Conservation (phyloP, 2,329 filamentous ascomycete genomes). For the Esteya vermicola region DNA sequence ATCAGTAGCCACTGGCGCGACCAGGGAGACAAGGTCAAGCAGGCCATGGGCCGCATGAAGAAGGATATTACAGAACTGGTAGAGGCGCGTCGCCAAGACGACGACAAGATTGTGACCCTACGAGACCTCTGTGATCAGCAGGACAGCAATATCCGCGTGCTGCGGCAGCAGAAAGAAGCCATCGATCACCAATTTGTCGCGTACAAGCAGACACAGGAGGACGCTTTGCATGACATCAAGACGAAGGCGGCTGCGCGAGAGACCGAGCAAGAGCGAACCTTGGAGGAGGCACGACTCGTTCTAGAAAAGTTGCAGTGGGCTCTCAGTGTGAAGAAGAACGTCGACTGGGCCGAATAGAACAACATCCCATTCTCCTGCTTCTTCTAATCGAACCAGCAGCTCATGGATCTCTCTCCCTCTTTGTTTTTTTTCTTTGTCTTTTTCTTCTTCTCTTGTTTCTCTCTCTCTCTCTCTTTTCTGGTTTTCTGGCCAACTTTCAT, state of each 20-base stretch:
- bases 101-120: constrained; percentile 48
- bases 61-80: constrained; percentile 40
- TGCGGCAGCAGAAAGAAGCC: constrained; percentile 46
- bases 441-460: background rate
- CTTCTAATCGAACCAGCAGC: no score
- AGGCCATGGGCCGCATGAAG: constrained; percentile 32
- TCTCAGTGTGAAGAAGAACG: constrained; percentile 49
- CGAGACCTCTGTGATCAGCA: constrained; percentile 61
- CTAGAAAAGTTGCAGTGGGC: constrained; percentile 61
- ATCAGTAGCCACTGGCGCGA: constrained; percentile 54
- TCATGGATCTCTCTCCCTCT: background rate
- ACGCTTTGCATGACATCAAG: constrained; percentile 45
- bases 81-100: constrained; percentile 42
- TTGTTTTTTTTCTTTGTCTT: background rate
- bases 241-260: constrained; percentile 41
- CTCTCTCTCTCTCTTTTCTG: background rate
- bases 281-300: constrained; percentile 45
- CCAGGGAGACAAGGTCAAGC: constrained; percentile 46
- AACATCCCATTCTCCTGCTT: background rate
- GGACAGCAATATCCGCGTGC: constrained; percentile 49
- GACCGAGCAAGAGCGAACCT: constrained; percentile 41
- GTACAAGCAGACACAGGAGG: constrained; percentile 51
- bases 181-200: constrained; percentile 45
- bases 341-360: constrained; percentile 37
- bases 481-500: background rate